Evolutionary conservation across 2,329 filamentous ascomycete genomes (phyloP).

Genomic region (Diaporthe capsici): DNA sequence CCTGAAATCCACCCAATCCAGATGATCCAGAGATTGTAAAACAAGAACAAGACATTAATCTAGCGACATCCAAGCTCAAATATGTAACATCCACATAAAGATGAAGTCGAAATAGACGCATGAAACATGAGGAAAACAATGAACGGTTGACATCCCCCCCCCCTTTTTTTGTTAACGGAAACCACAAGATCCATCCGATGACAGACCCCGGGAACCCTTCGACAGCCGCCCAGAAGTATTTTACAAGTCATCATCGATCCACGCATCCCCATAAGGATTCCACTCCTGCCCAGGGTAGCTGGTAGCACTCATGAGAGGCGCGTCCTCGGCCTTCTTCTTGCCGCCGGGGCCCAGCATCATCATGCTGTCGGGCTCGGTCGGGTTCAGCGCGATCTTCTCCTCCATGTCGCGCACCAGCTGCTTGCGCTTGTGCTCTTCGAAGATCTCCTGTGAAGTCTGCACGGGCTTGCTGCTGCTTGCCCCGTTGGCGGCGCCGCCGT

Average conservation of each 20-base stretch:
- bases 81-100: not conserved
- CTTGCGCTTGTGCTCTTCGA: constrained; percentile 61
- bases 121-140: not conserved
- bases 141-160: not conserved
- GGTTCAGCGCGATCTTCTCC: constrained; percentile 66
- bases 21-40: not conserved
- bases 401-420: constrained; percentile 61
- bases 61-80: not conserved
- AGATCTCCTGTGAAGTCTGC: constrained; percentile 50
- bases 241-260: constrained; percentile 47
- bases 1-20: not conserved
- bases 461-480: constrained; percentile 43
- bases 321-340: constrained; percentile 55
- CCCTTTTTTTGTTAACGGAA: not conserved
- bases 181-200: not conserved
- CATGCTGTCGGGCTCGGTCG: constrained; percentile 47
- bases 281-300: constrained; percentile 81
- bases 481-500: constrained; percentile 30
- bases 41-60: not conserved
- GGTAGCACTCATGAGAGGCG: constrained; percentile 74
- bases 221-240: no score
- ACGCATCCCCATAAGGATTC: constrained; percentile 65
- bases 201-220: no score
- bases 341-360: constrained; percentile 48
- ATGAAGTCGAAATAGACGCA: not conserved